Conservation (phyloP, 139 green algal species). For the Chlorella sp. region DNA sequence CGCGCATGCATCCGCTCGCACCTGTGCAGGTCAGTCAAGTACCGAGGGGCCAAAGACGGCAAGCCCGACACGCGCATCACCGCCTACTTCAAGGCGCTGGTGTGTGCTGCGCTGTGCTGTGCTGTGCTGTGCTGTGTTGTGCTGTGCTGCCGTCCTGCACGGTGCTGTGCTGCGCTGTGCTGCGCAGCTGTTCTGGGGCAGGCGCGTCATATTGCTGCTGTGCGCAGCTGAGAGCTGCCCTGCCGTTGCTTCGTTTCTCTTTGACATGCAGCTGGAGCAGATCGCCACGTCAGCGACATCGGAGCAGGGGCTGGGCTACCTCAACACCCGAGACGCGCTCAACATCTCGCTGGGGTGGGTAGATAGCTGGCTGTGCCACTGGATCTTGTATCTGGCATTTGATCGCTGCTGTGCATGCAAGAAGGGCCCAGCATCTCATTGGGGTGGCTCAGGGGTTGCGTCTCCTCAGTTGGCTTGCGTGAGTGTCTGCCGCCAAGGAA, state of each 20-base stretch:
- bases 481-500: not conserved
- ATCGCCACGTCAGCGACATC: not conserved
- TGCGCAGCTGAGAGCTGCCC: too few species aligned
- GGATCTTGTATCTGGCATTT: too few species aligned
- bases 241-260: too few species aligned
- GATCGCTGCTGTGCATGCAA: too few species aligned
- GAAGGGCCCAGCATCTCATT: too few species aligned
- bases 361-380: not conserved
- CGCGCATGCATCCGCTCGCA: too few species aligned
- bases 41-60: constrained; percentile 27
- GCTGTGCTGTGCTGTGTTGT: not conserved
- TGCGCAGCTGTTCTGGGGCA: too few species aligned
- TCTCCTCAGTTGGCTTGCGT: too few species aligned
- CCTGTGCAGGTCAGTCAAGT: constrained; percentile 10
- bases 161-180: not conserved
- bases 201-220: too few species aligned
- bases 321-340: not conserved
- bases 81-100: constrained; percentile 25
- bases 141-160: not conserved
- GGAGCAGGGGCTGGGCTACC: constrained; percentile 14
- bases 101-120: not conserved
- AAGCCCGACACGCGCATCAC: constrained; percentile 28
- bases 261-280: not conserved
- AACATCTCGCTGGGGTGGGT: not conserved
- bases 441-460: too few species aligned